phyloP scores from a whole-genome alignment of 2,329 filamentous ascomycete species.

The Penicillium sp. region DNA sequence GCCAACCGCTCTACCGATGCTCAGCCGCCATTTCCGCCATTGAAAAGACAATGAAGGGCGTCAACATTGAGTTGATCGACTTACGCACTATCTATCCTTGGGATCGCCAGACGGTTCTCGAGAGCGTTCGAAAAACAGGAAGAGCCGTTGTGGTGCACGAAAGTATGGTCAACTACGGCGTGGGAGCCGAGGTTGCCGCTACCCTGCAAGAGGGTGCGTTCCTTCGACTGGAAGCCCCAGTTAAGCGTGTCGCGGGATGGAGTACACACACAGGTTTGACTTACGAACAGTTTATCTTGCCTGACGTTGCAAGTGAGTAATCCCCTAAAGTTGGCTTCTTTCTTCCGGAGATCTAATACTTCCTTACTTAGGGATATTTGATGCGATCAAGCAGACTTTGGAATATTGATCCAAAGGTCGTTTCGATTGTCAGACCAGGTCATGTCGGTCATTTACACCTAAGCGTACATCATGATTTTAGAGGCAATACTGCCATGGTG shows the following conservation, averaged over 20 bases:
- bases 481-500: not conserved
- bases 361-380: constrained; percentile 60
- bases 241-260: constrained; percentile 84
- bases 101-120: constrained; percentile 77
- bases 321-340: not conserved
- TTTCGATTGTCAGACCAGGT: not conserved
- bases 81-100: constrained; percentile 86
- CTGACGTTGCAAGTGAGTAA: constrained; percentile 80
- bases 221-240: constrained; percentile 76
- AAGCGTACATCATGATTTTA: not conserved
- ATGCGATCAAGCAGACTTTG: constrained; percentile 65
- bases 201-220: constrained; percentile 88
- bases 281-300: constrained; percentile 78
- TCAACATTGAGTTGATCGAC: constrained; percentile 82
- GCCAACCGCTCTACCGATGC: constrained; percentile 84
- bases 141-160: constrained; percentile 87
- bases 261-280: constrained; percentile 76
- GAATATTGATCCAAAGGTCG: constrained; percentile 53
- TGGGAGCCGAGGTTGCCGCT: constrained; percentile 85
- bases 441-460: not conserved
- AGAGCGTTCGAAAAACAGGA: constrained; percentile 84
- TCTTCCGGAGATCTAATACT: not conserved
- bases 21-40: constrained; percentile 71
- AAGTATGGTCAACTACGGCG: constrained; percentile 83
- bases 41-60: constrained; percentile 66